A percentile compares a stretch with the other conserved stretches of the same genome.
Evolutionary conservation across 1,284 basidiomycete genomes (phyloP).

Genomic region (Trichosporon ovoides): DNA sequence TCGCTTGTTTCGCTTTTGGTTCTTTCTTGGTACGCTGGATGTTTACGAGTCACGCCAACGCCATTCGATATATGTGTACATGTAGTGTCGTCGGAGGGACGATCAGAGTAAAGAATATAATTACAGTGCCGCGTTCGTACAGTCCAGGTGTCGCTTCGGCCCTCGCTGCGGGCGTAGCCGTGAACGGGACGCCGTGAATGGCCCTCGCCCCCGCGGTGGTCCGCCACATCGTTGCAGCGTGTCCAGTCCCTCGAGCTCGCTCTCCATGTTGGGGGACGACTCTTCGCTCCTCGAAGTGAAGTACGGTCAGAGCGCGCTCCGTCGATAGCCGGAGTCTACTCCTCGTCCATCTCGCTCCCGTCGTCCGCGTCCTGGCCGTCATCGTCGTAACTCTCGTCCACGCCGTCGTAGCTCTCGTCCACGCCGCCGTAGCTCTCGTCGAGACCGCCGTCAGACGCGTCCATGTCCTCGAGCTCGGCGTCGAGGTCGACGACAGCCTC

Average conservation of each 20-base stretch:
- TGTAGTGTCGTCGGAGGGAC: neutral
- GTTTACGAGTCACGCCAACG: neutral
- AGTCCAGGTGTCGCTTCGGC: too few species aligned
- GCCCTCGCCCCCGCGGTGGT: too few species aligned
- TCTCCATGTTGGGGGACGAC: too few species aligned
- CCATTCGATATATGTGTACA: neutral
- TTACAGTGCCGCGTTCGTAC: too few species aligned
- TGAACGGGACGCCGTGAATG: too few species aligned
- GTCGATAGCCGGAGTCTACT: too few species aligned
- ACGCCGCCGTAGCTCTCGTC: slow-evolving; percentile 25
- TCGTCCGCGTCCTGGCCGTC: slow-evolving; percentile 21
- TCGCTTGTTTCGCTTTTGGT: neutral
- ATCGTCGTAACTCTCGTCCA: slow-evolving; percentile 15
- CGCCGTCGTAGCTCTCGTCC: slow-evolving; percentile 17
- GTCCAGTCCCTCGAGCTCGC: too few species aligned
- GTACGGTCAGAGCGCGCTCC: too few species aligned
- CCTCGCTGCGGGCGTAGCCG: too few species aligned
- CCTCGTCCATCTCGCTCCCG: slow-evolving; percentile 14
- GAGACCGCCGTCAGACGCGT: slow-evolving; percentile 13
- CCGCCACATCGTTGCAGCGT: too few species aligned
- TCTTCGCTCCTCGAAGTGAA: too few species aligned
- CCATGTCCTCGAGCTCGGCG: slow-evolving; percentile 16
- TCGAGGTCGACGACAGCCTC: slow-evolving; percentile 17
- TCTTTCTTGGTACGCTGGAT: neutral
- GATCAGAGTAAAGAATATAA: slow-evolving; percentile 9